These are phyloP conservation scores for Zygotorulaspora mrakii DNA, from an alignment of 1,139 yeast species.

Conservation along the genomic window DNA sequence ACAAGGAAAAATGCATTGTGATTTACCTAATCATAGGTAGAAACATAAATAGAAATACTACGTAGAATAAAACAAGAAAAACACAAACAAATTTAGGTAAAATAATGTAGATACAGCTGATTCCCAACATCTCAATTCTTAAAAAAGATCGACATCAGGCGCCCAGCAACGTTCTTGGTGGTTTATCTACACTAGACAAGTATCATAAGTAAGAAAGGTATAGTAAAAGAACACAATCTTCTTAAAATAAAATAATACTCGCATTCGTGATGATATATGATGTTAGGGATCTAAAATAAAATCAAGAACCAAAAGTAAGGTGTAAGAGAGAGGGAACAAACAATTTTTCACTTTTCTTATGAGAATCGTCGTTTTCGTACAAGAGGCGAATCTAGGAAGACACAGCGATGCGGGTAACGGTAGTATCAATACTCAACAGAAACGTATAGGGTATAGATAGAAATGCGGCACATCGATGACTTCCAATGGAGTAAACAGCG, in stretches of 20 bases:
- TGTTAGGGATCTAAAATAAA: constrained; percentile 27
- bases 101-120: constrained; percentile 42
- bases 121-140: constrained; percentile 40
- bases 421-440: too few relatives aligned
- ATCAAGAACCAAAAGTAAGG: constrained; percentile 4
- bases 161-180: constrained; percentile 43
- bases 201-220: constrained; percentile 21
- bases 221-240: constrained; percentile 17
- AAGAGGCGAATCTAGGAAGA: too few relatives aligned
- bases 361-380: too few relatives aligned
- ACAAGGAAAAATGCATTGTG: constrained; percentile 81
- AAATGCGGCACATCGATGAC: too few relatives aligned
- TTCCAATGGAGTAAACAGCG: too few relatives aligned
- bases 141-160: constrained; percentile 40
- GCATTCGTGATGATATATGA: constrained; percentile 21
- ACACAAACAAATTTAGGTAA: not conserved
- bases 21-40: constrained; percentile 6
- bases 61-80: not conserved
- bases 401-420: constrained; percentile 5
- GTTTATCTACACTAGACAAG: constrained; percentile 36
- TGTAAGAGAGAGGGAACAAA: not conserved
- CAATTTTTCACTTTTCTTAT: not conserved
- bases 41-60: not conserved
- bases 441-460: too few relatives aligned
- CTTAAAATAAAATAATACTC: constrained; percentile 4